These are phyloP conservation scores for Aechmea fasciata DNA, from an alignment of 176 grass and related monocot species.

Conservation along the genomic window DNA sequence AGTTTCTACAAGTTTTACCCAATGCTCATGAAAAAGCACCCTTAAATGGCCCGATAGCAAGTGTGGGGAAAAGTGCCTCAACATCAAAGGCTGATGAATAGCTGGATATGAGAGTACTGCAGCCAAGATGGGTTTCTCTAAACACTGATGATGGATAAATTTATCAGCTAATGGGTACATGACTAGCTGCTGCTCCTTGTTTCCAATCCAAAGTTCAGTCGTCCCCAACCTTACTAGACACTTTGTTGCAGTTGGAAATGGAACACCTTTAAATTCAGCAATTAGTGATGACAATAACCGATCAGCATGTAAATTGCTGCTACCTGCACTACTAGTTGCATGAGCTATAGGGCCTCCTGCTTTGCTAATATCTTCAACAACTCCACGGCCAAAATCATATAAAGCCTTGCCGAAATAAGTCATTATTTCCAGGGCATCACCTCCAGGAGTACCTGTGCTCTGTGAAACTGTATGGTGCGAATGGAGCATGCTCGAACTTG, in stretches of 20 bases:
- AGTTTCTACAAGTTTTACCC: constrained; percentile 35
- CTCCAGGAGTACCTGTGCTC: constrained; percentile 48
- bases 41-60: constrained; percentile 71
- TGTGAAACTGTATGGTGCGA: constrained; percentile 35
- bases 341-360: constrained; percentile 35
- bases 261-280: constrained; percentile 65
- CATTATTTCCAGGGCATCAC: constrained; percentile 88
- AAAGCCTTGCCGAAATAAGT: constrained; percentile 93
- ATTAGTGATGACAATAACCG: constrained; percentile 50
- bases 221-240: constrained; percentile 60
- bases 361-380: constrained; percentile 92
- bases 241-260: constrained; percentile 77
- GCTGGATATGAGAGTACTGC: constrained; percentile 59
- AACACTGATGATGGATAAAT: constrained; percentile 84
- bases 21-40: constrained; percentile 50
- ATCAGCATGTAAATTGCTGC: constrained; percentile 17
- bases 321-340: constrained; percentile 41
- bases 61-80: constrained; percentile 65
- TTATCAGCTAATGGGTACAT: constrained; percentile 63
- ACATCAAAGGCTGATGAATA: constrained; percentile 66
- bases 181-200: constrained; percentile 70
- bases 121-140: constrained; percentile 62
- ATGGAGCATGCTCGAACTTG: constrained; percentile 27
- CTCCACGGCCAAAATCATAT: constrained; percentile 85
- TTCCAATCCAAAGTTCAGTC: constrained; percentile 86